These are phyloP conservation scores for Plasmodium blacklocki DNA, from an alignment of 169 alveolate genomes.

Conservation along the genomic window DNA sequence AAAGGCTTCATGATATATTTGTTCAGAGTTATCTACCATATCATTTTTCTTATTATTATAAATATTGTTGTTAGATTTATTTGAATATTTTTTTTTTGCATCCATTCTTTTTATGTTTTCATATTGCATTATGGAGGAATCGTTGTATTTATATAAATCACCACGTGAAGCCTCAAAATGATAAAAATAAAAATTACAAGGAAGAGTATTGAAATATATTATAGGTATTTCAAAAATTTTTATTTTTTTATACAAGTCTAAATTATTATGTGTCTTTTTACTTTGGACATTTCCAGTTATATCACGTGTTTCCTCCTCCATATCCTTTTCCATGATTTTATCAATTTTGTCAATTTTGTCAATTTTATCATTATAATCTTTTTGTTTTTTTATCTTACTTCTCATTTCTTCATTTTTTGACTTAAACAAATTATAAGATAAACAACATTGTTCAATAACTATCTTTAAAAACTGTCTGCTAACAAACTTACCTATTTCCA, in stretches of 20 bases:
- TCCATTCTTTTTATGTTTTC: not conserved
- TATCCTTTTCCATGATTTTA: not conserved
- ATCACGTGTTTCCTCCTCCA: not conserved
- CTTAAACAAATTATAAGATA: conserved; percentile 15
- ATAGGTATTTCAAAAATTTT: conserved; percentile 41
- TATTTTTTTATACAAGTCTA: conserved; percentile 25
- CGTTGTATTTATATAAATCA: conserved; percentile 36
- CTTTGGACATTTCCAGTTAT: not conserved
- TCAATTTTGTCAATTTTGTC: not conserved
- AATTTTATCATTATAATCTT: not conserved
- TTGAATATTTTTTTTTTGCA: not conserved
- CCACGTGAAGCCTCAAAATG: conserved; percentile 62
- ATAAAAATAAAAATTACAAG: conserved; percentile 59
- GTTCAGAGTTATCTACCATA: not conserved
- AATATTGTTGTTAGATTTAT: too few relatives aligned
- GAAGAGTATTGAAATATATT: conserved; percentile 40
- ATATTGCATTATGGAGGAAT: not conserved
- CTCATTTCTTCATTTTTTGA: conserved; percentile 4
- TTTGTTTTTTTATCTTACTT: not conserved
- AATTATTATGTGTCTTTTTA: not conserved
- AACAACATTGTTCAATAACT: conserved; percentile 6
- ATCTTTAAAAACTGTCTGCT: conserved; percentile 40
- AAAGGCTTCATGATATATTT: conserved; percentile 43
- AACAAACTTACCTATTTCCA: conserved; percentile 51
- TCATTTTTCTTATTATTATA: not conserved